These are phyloP conservation scores for Conoideocrella luteorostrata DNA, from an alignment of 2,329 filamentous ascomycete species.

Conservation along the genomic window DNA sequence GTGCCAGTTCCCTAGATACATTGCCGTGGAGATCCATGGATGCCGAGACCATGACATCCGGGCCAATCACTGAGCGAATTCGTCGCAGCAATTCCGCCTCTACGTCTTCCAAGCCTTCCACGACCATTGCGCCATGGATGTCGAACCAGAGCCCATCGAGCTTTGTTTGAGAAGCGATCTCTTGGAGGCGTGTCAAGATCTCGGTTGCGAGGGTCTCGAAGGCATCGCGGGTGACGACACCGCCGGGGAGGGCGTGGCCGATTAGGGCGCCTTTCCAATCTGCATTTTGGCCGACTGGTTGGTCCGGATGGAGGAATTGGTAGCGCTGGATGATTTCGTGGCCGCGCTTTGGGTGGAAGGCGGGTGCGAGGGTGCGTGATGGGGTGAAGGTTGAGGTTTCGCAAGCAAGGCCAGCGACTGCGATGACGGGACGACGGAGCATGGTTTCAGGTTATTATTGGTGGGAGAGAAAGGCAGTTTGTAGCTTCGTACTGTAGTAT, in stretches of 20 bases:
- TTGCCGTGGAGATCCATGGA: slow-evolving; percentile 53
- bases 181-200: slow-evolving; percentile 31
- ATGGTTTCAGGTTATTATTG: too few species aligned
- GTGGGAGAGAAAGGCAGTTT: too few species aligned
- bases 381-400: slow-evolving; percentile 49
- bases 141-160: slow-evolving; percentile 49
- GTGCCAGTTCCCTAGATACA: slow-evolving; percentile 40
- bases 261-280: slow-evolving; percentile 45
- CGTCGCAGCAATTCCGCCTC: slow-evolving; percentile 41
- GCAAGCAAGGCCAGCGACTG: slow-evolving; percentile 45
- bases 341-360: slow-evolving; percentile 42
- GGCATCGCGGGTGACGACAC: slow-evolving; percentile 36
- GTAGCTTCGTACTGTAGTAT: too few species aligned
- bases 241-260: slow-evolving; percentile 45
- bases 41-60: slow-evolving; percentile 40
- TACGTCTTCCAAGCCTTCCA: slow-evolving; percentile 40
- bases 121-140: slow-evolving; percentile 51
- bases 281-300: slow-evolving; percentile 32
- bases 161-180: slow-evolving; percentile 24
- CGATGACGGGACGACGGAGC: slow-evolving; percentile 34
- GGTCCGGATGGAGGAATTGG: slow-evolving; percentile 35
- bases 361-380: slow-evolving; percentile 38
- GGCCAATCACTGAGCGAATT: slow-evolving; percentile 37
- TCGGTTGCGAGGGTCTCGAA: slow-evolving; percentile 39
- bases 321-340: slow-evolving; percentile 37